These are phyloP conservation scores for Cercophora scortea DNA, from an alignment of 495 filamentous ascomycete genomes.

Conservation along the genomic window DNA sequence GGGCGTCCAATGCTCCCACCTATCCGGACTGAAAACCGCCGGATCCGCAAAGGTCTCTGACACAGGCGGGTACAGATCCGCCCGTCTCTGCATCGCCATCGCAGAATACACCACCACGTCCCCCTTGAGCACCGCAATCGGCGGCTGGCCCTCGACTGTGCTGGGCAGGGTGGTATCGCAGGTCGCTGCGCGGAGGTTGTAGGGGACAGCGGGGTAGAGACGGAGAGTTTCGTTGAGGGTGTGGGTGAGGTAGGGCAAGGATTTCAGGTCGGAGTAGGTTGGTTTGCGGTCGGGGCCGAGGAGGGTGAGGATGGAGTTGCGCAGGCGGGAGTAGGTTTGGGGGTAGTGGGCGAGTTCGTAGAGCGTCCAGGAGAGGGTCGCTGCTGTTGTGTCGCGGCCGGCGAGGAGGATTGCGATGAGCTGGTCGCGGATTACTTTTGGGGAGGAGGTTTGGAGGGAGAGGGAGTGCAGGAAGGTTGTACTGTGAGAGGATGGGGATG, in stretches of 20 bases:
- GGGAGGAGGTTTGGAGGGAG: constrained; percentile 34
- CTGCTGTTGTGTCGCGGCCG: constrained; percentile 55
- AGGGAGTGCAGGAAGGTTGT: constrained; percentile 46
- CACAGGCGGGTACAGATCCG: constrained; percentile 39
- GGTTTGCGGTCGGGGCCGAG: constrained; percentile 21
- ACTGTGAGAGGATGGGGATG: too few relatives aligned
- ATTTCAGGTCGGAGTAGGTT: constrained; percentile 32
- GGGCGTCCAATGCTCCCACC: constrained; percentile 49
- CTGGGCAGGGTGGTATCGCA: constrained; percentile 25
- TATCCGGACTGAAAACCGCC: constrained; percentile 42
- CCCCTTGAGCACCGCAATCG: constrained; percentile 28
- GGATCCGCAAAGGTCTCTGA: constrained; percentile 37
- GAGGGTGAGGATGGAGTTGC: constrained; percentile 27
- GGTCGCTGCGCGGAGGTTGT: constrained; percentile 39
- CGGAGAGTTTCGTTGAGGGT: constrained; percentile 41
- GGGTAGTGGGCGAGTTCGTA: constrained; percentile 45
- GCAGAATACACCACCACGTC: constrained; percentile 35
- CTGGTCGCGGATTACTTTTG: constrained; percentile 48
- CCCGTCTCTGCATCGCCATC: constrained; percentile 45
- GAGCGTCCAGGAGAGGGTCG: constrained; percentile 47
- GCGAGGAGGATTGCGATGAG: constrained; percentile 51
- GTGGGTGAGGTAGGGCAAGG: constrained; percentile 30
- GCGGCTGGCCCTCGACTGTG: constrained; percentile 13
- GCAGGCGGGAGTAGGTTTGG: constrained; percentile 37
- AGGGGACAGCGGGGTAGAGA: constrained; percentile 43